A percentile compares a stretch with the other conserved stretches of the same genome.
Evolutionary conservation across 495 filamentous ascomycete genomes (phyloP).

Genomic region (Poronia punctata): DNA sequence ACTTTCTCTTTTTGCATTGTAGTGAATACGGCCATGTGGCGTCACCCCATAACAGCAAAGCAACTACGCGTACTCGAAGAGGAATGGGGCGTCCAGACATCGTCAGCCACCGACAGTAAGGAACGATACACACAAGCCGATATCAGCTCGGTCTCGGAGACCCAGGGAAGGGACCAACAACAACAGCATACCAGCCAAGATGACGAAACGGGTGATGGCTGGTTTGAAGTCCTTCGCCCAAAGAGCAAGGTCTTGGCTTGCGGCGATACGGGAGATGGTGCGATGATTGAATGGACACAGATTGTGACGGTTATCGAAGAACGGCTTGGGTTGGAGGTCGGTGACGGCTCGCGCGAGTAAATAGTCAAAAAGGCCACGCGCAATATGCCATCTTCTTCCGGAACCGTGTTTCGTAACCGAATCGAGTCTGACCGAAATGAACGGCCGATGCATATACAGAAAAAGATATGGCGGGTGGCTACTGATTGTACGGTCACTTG

Average conservation of each 20-base stretch:
- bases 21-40: conserved; percentile 88
- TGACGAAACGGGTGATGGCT: conserved; percentile 43
- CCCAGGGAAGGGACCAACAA: neutral
- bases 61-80: conserved; percentile 62
- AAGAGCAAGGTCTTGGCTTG: conserved; percentile 65
- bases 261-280: conserved; percentile 71
- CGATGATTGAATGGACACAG: conserved; percentile 69
- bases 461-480: neutral
- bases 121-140: conserved; percentile 20
- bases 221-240: conserved; percentile 68
- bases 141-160: neutral
- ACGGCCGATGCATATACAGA: neutral
- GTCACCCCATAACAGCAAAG: conserved; percentile 68
- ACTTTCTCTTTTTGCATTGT: conserved; percentile 43
- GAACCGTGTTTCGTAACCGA: no score
- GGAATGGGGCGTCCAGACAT: conserved; percentile 56
- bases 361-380: no score
- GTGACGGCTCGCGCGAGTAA: no score
- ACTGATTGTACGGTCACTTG: no score
- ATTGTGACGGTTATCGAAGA: conserved; percentile 58
- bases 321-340: conserved; percentile 26
- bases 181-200: no score
- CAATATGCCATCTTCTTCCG: no score
- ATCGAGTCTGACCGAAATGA: neutral
- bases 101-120: conserved; percentile 5